Base-by-base conservation (phyloP, 2,329 filamentous ascomycete species). In the Allantophomopsis lycopodina region DNA sequence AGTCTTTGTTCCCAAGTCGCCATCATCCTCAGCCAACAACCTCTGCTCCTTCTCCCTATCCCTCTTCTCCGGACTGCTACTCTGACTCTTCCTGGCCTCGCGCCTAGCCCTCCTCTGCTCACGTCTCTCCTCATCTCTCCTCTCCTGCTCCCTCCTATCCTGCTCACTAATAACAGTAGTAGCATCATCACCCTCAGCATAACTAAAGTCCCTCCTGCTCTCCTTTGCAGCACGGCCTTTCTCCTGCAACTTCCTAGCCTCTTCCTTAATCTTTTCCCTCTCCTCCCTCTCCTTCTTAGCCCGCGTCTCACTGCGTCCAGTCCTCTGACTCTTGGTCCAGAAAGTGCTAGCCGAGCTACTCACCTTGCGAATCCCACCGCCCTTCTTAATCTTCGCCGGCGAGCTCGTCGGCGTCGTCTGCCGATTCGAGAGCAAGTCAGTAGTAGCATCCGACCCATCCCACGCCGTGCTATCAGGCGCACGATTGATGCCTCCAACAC, bases 401-500 rank as follows among this genome's bases (percentile, higher is more conserved):
- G 65, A 75, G 56, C 51, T 65, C 40, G 69, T 73, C 2, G 71
- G 73, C 46, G 68, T 73, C 52, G 60, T 60, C 60, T 79, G 66
- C 51, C 68, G 64, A 58, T 77, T 65, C 41, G 61, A 62, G 40
- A 79, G 68, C 32, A 81, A 66, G 46, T 83, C 71, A 44, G 76
- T 70, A 38, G 42, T 3, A 44, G 49, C 71, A 31, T 76, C 74
- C 11, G 68, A 73, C 35, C 83, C 84, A 55, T 93, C 83, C 70
- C 85, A 94, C 48, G 75, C 66, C 43, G 77, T 83, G 44, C 79
- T 83, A 49, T 95, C 89, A 34, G 79, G 71, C 48, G 82, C 69
- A 51, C 80, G 79, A 62, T 96, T 96, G 58, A 96, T 65, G 15
- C 89, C 89, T 30, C 89, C 89, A 2, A 96, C 87, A 38, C 83